A percentile compares a stretch with the other conserved stretches of the same genome.
Conservation (phyloP, 768 basidiomycete genomes). For the Dentipellis fragilis region DNA sequence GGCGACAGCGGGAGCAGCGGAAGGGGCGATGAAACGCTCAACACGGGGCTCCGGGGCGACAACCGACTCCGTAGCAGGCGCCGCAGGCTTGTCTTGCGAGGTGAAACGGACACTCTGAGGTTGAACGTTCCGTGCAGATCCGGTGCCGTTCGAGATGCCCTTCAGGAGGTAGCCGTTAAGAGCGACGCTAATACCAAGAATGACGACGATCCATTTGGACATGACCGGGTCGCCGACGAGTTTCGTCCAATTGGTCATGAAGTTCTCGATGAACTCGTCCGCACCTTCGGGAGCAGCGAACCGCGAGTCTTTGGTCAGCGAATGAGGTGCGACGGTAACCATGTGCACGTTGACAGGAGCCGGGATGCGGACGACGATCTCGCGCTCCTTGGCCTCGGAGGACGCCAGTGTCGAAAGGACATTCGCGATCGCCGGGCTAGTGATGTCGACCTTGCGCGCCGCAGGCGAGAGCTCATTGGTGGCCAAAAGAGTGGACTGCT, state of each 20-base stretch:
- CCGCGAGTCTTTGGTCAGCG: not conserved
- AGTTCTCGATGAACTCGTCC: constrained; percentile 61
- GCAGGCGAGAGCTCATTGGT: constrained; percentile 15
- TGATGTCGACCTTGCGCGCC: constrained; percentile 58
- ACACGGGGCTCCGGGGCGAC: not conserved
- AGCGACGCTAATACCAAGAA: constrained; percentile 75
- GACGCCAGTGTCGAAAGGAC: constrained; percentile 27
- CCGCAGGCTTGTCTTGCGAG: constrained; percentile 7
- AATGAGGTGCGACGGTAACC: constrained; percentile 20
- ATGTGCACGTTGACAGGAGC: constrained; percentile 51
- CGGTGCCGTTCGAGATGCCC: constrained; percentile 54
- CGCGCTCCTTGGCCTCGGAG: constrained; percentile 15
- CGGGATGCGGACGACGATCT: constrained; percentile 50
- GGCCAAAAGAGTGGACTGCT: constrained; percentile 17
- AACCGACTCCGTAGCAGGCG: not conserved
- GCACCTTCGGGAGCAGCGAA: constrained; percentile 11
- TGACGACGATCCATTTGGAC: constrained; percentile 89
- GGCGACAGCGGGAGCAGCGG: not conserved
- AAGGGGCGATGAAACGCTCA: not conserved
- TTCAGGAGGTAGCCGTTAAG: constrained; percentile 92
- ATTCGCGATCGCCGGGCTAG: constrained; percentile 46
- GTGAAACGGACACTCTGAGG: constrained; percentile 15
- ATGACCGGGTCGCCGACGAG: constrained; percentile 92
- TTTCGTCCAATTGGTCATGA: constrained; percentile 84
- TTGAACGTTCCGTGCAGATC: constrained; percentile 18